Evolutionary conservation across 176 grass and related monocot genomes (phyloP).

Genomic region (Eremochloa ophiuroides): DNA sequence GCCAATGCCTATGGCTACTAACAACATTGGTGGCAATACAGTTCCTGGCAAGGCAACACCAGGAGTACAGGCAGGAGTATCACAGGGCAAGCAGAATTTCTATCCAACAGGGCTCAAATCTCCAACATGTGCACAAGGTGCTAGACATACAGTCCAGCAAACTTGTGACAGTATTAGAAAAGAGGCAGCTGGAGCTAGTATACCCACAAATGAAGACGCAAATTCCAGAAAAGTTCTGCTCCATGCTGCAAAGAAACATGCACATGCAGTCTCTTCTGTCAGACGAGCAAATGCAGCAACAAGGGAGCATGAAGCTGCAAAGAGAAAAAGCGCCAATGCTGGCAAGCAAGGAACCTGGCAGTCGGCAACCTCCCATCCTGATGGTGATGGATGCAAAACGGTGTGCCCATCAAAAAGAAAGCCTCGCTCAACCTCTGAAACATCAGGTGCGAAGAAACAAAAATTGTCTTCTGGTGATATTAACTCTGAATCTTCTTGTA

Average conservation of each 20-base stretch:
- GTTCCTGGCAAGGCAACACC: background rate
- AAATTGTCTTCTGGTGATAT: slow-evolving; percentile 22
- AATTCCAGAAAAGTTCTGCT: slow-evolving; percentile 2
- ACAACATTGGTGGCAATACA: background rate
- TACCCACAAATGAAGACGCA: slow-evolving; percentile 19
- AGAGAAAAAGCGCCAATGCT: slow-evolving; percentile 16
- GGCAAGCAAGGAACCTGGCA: background rate
- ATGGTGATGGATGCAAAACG: slow-evolving; percentile 2
- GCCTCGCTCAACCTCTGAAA: slow-evolving; percentile 10
- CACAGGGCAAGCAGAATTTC: slow-evolving; percentile 7
- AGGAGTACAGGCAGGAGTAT: slow-evolving; percentile 26
- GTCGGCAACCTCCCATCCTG: slow-evolving; percentile 9
- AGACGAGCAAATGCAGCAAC: slow-evolving; percentile 28
- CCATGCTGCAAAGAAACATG: slow-evolving; percentile 8
- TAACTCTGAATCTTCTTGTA: slow-evolving; percentile 24
- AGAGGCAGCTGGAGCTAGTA: slow-evolving; percentile 13
- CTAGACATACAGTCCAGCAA: slow-evolving; percentile 34
- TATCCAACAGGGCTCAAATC: slow-evolving; percentile 25
- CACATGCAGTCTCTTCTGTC: slow-evolving; percentile 5
- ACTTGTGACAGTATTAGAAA: slow-evolving; percentile 23
- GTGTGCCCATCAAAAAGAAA: slow-evolving; percentile 24
- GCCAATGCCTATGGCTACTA: background rate
- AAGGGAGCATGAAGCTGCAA: slow-evolving; percentile 37
- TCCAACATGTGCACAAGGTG: slow-evolving; percentile 16
- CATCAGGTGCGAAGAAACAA: slow-evolving; percentile 28